Base-by-base conservation (phyloP, 495 filamentous ascomycete species). In the Aspergillus nanangensis region DNA sequence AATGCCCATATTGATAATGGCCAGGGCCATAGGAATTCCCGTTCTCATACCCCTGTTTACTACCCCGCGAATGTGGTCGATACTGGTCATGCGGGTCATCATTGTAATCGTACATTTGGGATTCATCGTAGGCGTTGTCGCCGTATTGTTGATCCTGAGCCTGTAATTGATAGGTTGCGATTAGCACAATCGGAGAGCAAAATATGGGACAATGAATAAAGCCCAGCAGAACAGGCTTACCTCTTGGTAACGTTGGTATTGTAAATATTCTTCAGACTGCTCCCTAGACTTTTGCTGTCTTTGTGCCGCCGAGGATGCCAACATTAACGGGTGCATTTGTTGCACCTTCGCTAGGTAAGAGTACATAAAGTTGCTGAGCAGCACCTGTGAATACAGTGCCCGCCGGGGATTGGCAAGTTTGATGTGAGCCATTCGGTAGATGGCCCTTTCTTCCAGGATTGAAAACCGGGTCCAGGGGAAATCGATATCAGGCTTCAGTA, bases 351-450 rank as follows among this genome's bases (percentile, higher is more conserved):
- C 94, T 51, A 99, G 79, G 63, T 99, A 99, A 23, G 88, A 92
- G 73, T 99, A 99, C 93, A 99, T 99, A 65, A 99, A 99, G 57
- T 99, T 99, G 67, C 91, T 96, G 54, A 99, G 82, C 41, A 99
- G 76, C 19, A 99, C 93, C 61, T 99, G 93, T 36, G 91, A 96
- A 56, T 95, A 88, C 25, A 99, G 69, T 32, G 91, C 86, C 22
- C 93, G 83, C 9, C 93, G 82, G 24, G 93, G 93, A 60, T 99
- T 99, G 3, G 93, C 93, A 41, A 99, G 85, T 66, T 99, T 99
- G 67, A 97, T 91, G 63, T 99, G 93, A 10, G 93, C 93, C 85
- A 99, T 95, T 41, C 93, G 78, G 61, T 99, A 99, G 46, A 99
- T 99, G 24, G 93, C 94, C 37, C 94, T 77, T 67, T 99, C 93